These are phyloP conservation scores for Neocatenulostroma microsporum DNA, from an alignment of 2,329 filamentous ascomycete species.

Conservation along the genomic window DNA sequence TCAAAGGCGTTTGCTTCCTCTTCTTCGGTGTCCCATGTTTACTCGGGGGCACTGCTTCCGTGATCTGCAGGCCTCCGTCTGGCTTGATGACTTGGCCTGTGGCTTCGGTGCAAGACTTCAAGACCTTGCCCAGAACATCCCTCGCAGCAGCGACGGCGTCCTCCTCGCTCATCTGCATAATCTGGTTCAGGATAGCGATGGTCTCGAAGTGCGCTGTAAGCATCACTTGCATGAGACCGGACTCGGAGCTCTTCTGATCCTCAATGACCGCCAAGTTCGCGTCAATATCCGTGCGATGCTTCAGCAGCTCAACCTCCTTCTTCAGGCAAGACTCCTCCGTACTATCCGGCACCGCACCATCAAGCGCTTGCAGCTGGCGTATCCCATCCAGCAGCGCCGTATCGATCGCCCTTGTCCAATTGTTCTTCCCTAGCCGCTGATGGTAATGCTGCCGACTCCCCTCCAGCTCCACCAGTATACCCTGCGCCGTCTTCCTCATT, in stretches of 20 bases:
- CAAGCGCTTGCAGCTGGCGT: slow-evolving; percentile 66
- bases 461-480: slow-evolving; percentile 82
- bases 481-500: slow-evolving; percentile 81
- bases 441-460: slow-evolving; percentile 85
- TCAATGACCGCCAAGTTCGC: slow-evolving; percentile 69
- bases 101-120: slow-evolving; percentile 66
- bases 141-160: slow-evolving; percentile 76
- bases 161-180: slow-evolving; percentile 72
- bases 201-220: slow-evolving; percentile 90
- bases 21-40: slow-evolving; percentile 71
- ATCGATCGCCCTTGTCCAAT: slow-evolving; percentile 83
- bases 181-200: slow-evolving; percentile 71
- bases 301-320: slow-evolving; percentile 79
- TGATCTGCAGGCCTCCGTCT: slow-evolving; percentile 59
- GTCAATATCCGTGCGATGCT: slow-evolving; percentile 73
- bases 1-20: slow-evolving; percentile 44
- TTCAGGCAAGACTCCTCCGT: slow-evolving; percentile 59
- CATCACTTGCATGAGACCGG: slow-evolving; percentile 69
- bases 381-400: slow-evolving; percentile 81
- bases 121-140: slow-evolving; percentile 65
- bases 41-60: slow-evolving; percentile 61
- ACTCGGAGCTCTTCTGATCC: slow-evolving; percentile 73
- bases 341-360: slow-evolving; percentile 51
- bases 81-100: slow-evolving; percentile 83
- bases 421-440: slow-evolving; percentile 68